Percentiles rank a stretch among this genome's conserved stretches.
phyloP scores from a whole-genome alignment of 2,329 filamentous ascomycete species.

The Zasmidium angulare region DNA sequence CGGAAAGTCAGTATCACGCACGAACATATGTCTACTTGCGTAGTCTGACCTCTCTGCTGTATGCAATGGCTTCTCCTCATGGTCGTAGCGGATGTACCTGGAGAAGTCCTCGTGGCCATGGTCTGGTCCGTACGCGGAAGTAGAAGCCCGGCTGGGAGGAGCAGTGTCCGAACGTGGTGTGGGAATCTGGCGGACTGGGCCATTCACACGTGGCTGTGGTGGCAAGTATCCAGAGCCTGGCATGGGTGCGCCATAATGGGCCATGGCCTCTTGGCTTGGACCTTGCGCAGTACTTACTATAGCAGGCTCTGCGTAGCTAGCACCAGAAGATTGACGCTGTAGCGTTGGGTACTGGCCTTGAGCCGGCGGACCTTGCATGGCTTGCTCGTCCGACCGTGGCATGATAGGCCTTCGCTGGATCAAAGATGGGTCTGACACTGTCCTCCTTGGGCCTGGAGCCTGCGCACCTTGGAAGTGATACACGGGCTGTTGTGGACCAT shows the following conservation, averaged over 20 bases:
- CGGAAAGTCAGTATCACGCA: conserved; percentile 18
- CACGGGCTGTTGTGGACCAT: conserved; percentile 12
- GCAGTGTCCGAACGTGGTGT: conserved; percentile 18
- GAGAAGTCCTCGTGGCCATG: conserved; percentile 26
- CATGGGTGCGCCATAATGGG: neutral
- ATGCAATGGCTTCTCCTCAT: conserved; percentile 22
- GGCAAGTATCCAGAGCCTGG: neutral
- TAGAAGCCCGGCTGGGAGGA: conserved; percentile 6
- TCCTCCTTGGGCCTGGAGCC: conserved; percentile 16
- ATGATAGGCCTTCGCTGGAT: conserved; percentile 13
- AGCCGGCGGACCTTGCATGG: neutral
- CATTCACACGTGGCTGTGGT: neutral
- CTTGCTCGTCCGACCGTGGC: conserved; percentile 9
- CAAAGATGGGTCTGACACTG: conserved; percentile 21
- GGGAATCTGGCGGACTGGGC: neutral
- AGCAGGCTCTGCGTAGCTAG: conserved; percentile 10
- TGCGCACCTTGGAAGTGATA: conserved; percentile 10
- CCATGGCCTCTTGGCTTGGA: conserved; percentile 4
- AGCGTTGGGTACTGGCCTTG: conserved; percentile 6
- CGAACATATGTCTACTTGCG: neutral
- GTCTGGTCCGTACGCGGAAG: conserved; percentile 7
- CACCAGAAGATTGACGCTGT: conserved; percentile 10
- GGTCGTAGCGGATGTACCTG: conserved; percentile 32
- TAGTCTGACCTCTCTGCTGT: conserved; percentile 27
- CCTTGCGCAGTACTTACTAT: conserved; percentile 20